Base-by-base conservation (phyloP, 129 eudicot genomes). In the Helianthus tuberosus region DNA sequence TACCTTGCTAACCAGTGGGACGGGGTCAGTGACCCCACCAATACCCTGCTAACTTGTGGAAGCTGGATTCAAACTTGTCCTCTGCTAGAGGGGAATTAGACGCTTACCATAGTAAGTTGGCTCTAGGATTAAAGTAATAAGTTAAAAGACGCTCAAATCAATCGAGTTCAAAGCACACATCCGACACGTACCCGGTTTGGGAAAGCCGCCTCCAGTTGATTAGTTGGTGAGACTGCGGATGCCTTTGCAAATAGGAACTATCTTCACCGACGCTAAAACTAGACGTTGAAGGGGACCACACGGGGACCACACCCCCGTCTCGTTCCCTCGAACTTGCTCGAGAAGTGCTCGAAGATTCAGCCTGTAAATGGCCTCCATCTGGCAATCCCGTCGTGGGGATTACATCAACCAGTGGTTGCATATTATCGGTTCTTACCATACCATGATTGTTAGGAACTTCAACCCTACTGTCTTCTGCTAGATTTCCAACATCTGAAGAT, bases 221-320 rank as follows among this genome's bases (percentile, higher is more conserved):
- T 46, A 88, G 32, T 71, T 89, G 90, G 71, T 89, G 92, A 63
- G 97, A 88, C 66, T 84, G 88, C 41, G 92, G 91, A 74, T 82
- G 95, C 82, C 86, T 84, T 76, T 88, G 96, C 91, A 89, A 71
- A 84, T 82, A 88, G 11, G 95, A 75, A 66, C 82, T 84, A n/a
- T 91, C 92, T 68, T 91, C 96, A 48, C 77, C 80, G 6, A 76
- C 74, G 38, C 72, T 90, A 51, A 69, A 91, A 66, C 74, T 83
- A 29, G 97, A 77, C 72, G 77, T 75, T 2, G 88, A 81, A 62
- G 97, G 97, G 43, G 97, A 87, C 97, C 97, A 92, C 29, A 87
- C 96, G 9, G 96, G 97, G 59, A 89, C 97, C 2, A 92, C 86
- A 38, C 96, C 92, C 3, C 96, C 96, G 35, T 87, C 94, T 75